Evolutionary conservation across 257 asterid species (phyloP).

Genomic region (Perilla frutescens): DNA sequence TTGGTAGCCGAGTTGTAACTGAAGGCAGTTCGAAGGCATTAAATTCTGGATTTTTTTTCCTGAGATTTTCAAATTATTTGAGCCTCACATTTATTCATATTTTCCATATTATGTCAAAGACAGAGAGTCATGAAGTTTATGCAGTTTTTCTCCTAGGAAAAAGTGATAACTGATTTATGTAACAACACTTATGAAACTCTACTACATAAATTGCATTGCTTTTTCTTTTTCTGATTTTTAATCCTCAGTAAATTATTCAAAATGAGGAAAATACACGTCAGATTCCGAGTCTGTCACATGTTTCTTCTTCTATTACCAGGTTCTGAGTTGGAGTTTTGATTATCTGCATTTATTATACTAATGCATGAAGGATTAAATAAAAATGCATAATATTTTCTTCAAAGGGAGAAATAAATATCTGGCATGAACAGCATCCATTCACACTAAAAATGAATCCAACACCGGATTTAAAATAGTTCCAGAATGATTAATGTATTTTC

Average conservation of each 20-base stretch:
- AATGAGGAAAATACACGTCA: slow-evolving; percentile 29
- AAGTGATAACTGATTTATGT: slow-evolving; percentile 11
- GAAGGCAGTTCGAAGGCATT: slow-evolving; percentile 27
- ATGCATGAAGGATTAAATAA: neutral
- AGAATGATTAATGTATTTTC: neutral
- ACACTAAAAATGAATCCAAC: slow-evolving; percentile 8
- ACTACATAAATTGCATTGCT: slow-evolving; percentile 7
- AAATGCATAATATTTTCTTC: neutral
- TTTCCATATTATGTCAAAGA: neutral
- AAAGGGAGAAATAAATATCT: neutral
- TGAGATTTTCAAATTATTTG: slow-evolving; percentile 10
- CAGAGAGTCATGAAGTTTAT: neutral
- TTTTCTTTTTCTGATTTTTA: neutral
- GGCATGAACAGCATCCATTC: neutral
- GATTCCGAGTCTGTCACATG: slow-evolving; percentile 7
- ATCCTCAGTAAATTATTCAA: slow-evolving; percentile 7
- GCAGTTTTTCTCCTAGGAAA: neutral
- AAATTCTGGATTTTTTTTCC: slow-evolving; percentile 30
- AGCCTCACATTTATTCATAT: neutral
- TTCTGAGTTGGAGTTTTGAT: slow-evolving; percentile 23
- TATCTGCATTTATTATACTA: slow-evolving; percentile 8
- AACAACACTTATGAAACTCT: slow-evolving; percentile 14
- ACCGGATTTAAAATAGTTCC: neutral
- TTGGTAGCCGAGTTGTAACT: slow-evolving; percentile 35
- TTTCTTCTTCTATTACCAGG: slow-evolving; percentile 22